Evolutionary conservation across 2,329 filamentous ascomycete species (phyloP), one percentile per base, ranked within the genome.

Genomic region (Pezicula carpinea): DNA sequence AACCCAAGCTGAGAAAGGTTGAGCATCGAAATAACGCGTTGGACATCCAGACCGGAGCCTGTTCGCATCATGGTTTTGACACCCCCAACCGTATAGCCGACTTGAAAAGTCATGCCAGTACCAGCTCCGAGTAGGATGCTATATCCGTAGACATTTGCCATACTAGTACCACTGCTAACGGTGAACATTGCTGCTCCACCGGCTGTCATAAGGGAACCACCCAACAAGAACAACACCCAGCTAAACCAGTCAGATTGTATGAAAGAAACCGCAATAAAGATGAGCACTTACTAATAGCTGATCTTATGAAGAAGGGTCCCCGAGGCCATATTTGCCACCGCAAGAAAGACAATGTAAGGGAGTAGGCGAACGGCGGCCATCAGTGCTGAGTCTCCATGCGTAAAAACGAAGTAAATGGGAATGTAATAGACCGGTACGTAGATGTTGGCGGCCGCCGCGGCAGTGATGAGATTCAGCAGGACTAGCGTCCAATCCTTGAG

Each of bases 361-460:
- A 73, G 56, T 26, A 65, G 64, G 23, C 60, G 57, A 6, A 71
- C 58, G 13, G 68, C 69, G 0, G 65, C 64, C 41, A 53, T 39
- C 5, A 62, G 60, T 0, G 66, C 60, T 31, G 48, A 54, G 41
- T 64, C 59, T 15, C 62, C 63, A 47, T 64, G 64, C 49, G 73
- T 63, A 34, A 67, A 65, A 59, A 76, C 69, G 59, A 76, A 74
- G 63, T 71, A 75, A 46, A 75, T 59, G 2, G 73, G 72, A 19
- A 74, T 60, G 48, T 72, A 72, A 56, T 68, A 71, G 4, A 65
- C 59, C 1, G 71, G 54, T 32, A 74, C 66, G 17, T 70, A 67
- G 14, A 66, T 60, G 6, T 64, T 60, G 3, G 66, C 62, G 6
- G 62, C 66, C 0, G 64, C 63, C 5, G 40, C 40, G 2, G 63